A percentile compares a stretch with the other conserved stretches of the same genome.
phyloP scores from a whole-genome alignment of 2,329 filamentous ascomycete genomes.

The Botryotinia convoluta region DNA sequence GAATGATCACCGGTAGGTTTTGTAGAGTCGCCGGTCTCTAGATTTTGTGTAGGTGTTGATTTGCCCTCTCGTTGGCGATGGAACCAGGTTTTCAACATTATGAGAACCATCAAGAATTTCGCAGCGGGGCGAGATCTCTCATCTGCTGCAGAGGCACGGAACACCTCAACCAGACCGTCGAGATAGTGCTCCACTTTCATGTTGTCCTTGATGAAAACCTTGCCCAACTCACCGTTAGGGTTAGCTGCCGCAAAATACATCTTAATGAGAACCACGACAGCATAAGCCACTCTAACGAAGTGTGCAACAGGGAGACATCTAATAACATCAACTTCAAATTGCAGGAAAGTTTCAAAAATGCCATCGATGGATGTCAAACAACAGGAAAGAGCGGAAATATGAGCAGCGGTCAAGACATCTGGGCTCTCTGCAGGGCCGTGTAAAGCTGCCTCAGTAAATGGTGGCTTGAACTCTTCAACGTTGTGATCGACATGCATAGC shows the following conservation, averaged over 20 bases:
- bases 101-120: slow-evolving; percentile 69
- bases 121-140: slow-evolving; percentile 63
- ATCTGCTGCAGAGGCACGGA: slow-evolving; percentile 60
- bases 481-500: slow-evolving; percentile 56
- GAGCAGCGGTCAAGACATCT: slow-evolving; percentile 38
- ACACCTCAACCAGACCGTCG: slow-evolving; percentile 66
- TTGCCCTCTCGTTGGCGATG: slow-evolving; percentile 37
- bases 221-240: slow-evolving; percentile 64
- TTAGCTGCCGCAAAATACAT: slow-evolving; percentile 60
- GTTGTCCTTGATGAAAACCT: slow-evolving; percentile 64
- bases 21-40: background rate
- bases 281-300: slow-evolving; percentile 54
- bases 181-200: slow-evolving; percentile 66
- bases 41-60: slow-evolving; percentile 4
- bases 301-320: slow-evolving; percentile 50
- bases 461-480: slow-evolving; percentile 49
- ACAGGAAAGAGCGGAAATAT: slow-evolving; percentile 51
- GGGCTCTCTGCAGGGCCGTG: slow-evolving; percentile 23
- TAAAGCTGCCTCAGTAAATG: slow-evolving; percentile 37
- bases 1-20: background rate
- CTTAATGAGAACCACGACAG: slow-evolving; percentile 57
- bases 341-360: slow-evolving; percentile 51
- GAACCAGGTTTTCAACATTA: slow-evolving; percentile 66
- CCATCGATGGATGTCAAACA: slow-evolving; percentile 53
- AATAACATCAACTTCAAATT: slow-evolving; percentile 47